These are phyloP conservation scores for Viola pubescens DNA, from an alignment of 441 rosid genomes.

Conservation along the genomic window DNA sequence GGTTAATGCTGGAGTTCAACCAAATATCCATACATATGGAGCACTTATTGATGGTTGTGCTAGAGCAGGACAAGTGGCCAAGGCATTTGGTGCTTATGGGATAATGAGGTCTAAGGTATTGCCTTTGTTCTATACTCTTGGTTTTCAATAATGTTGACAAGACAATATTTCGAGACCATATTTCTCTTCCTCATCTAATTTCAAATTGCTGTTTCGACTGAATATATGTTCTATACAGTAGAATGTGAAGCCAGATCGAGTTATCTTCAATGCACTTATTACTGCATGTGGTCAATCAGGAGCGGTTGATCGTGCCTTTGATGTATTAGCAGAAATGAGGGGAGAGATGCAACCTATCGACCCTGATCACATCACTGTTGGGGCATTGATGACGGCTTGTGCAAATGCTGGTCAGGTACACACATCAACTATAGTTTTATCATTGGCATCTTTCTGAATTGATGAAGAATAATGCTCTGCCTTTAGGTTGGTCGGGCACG, in stretches of 20 bases:
- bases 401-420: slow-evolving; percentile 80
- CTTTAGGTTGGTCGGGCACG: slow-evolving; percentile 64
- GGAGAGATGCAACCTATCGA: slow-evolving; percentile 78
- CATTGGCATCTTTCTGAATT: slow-evolving; percentile 7
- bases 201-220: slow-evolving; percentile 29
- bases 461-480: slow-evolving; percentile 21
- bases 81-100: slow-evolving; percentile 98
- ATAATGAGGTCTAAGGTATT: slow-evolving; percentile 92
- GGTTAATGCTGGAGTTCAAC: slow-evolving; percentile 85
- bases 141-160: background rate
- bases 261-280: slow-evolving; percentile 91
- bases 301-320: slow-evolving; percentile 96
- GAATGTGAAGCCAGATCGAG: slow-evolving; percentile 98
- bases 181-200: slow-evolving; percentile 16
- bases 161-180: slow-evolving; percentile 2
- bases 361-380: slow-evolving; percentile 85
- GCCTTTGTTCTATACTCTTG: slow-evolving; percentile 3
- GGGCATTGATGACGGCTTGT: slow-evolving; percentile 85
- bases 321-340: slow-evolving; percentile 86
- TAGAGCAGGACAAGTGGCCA: slow-evolving; percentile 89
- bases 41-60: slow-evolving; percentile 98
- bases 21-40: slow-evolving; percentile 85
- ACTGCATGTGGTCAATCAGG: slow-evolving; percentile 93
- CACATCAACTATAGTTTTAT: slow-evolving; percentile 14
- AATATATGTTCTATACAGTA: slow-evolving; percentile 64